Evolutionary conservation across 108 stramenopile species (phyloP).

Genomic region (Nitzschia putrida): DNA sequence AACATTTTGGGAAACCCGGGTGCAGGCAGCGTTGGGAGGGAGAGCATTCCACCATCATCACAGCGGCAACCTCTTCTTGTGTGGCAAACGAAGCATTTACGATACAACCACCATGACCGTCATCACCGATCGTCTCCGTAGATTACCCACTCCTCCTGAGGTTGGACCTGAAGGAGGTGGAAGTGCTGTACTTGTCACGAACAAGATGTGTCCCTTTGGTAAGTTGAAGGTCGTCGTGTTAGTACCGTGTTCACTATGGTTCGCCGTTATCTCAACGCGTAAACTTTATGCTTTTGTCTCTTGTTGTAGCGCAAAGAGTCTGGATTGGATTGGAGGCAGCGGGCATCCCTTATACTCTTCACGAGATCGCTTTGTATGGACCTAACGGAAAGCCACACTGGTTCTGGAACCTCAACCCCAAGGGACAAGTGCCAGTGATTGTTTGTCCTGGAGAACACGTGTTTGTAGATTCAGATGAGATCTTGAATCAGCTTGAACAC

Average conservation of each 20-base stretch:
- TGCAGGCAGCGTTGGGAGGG: no score
- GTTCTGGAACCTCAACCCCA: constrained; percentile 79
- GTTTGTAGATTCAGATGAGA: constrained; percentile 72
- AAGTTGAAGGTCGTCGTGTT: not conserved
- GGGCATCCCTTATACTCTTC: constrained; percentile 50
- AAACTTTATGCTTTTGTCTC: constrained; percentile 4
- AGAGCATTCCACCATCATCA: no score
- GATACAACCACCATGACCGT: no score
- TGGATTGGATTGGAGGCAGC: constrained; percentile 79
- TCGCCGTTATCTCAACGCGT: no score
- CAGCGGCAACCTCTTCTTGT: no score
- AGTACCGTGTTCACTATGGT: no score
- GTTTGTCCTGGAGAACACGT: constrained; percentile 28
- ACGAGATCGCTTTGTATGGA: constrained; percentile 73
- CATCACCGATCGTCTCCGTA: no score
- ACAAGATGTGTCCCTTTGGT: constrained; percentile 77
- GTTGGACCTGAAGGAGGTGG: no score
- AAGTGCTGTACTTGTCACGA: constrained; percentile 40
- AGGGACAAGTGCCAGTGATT: constrained; percentile 76
- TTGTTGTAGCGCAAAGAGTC: constrained; percentile 60
- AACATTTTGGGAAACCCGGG: no score
- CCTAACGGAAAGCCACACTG: constrained; percentile 80
- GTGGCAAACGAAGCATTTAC: no score
- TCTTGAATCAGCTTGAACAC: constrained; percentile 52
- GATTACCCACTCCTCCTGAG: no score